Base-by-base conservation (phyloP, 768 basidiomycete genomes). In the Naematelia encephala region DNA sequence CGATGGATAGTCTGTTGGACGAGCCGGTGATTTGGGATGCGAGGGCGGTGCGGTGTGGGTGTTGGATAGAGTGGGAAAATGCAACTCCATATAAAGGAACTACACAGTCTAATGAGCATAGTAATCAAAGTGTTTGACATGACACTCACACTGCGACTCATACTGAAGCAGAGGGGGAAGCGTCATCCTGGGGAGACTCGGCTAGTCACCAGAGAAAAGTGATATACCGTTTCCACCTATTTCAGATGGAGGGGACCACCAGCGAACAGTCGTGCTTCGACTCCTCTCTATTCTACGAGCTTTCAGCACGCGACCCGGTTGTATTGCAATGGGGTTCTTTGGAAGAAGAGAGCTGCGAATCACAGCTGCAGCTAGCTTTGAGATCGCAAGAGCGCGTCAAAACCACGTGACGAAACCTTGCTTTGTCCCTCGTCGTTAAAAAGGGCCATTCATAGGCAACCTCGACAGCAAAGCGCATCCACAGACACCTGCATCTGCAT, bases 21-120 rank as follows among this genome's bases (percentile, higher is more conserved):
- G 72, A 89, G 75, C 90, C 88, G 71, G 93, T 89, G 51, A 84
- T 82, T 77, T 90, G 87, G 1, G 94, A 94, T 19, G 86, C 87
- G 59, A 96, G 82, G 10, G 86, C 91, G 50, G 91, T 82, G 59
- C 91, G 87, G 78, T 90, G 61, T n/a, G 92, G 61, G 86, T 86
- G 51, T 85, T 87, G 69, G 84, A 85, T 43, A 83, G 86, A 13
- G 85, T 75, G 61, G 27, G 75, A 75, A 59, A 75, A 78, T 16
- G 66, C 65, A 14, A 78, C 44, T 19, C 75, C 75, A 65, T 75
- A 77, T 22, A 78, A 60, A 25, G 69, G 67, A 51, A 67, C 77
- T 78, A 62, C 21, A 46, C 3, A 12, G 25, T 22, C 61, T 54
- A 66, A 47, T 30, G 16, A 42, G 53, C 13, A n/a, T 27, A 47